These are phyloP conservation scores for Tetrapisispora nanseiensis DNA, from an alignment of 805 yeast species.

Conservation along the genomic window DNA sequence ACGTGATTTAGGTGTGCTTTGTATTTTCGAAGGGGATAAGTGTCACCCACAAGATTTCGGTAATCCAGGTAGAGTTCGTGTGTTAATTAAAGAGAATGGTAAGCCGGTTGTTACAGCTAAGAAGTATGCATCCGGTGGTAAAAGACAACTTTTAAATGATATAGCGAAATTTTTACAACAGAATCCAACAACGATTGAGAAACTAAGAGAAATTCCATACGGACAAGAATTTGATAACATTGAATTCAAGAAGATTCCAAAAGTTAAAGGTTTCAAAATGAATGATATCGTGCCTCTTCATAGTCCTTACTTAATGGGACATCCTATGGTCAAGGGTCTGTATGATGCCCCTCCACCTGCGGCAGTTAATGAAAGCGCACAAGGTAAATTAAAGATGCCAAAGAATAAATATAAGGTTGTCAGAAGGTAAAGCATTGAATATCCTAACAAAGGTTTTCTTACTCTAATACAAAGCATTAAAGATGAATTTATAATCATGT, in stretches of 20 bases:
- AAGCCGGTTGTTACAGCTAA: conserved; percentile 26
- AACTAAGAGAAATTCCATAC: conserved; percentile 54
- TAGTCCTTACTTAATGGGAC: conserved; percentile 68
- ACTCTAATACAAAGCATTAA: too few species aligned
- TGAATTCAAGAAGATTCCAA: conserved; percentile 53
- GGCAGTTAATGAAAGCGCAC: conserved; percentile 15
- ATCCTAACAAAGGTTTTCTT: too few species aligned
- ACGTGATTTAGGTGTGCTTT: conserved; percentile 25
- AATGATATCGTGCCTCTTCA: conserved; percentile 83
- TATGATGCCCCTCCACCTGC: conserved; percentile 47
- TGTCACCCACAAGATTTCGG: conserved; percentile 95
- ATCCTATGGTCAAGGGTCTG: conserved; percentile 67
- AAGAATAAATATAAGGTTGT: conserved; percentile 28
- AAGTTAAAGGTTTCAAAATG: conserved; percentile 80
- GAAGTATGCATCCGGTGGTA: conserved; percentile 31
- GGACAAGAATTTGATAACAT: conserved; percentile 54
- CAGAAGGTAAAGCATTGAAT: conserved; percentile 19
- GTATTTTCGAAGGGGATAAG: conserved; percentile 66
- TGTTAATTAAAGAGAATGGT: conserved; percentile 49
- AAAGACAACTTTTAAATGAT: conserved; percentile 54
- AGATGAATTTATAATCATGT: too few species aligned
- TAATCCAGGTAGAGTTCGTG: conserved; percentile 91
- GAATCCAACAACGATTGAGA: conserved; percentile 59
- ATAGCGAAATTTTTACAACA: conserved; percentile 51
- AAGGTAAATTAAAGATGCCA: conserved; percentile 25